Conservation (phyloP, 2,329 filamentous ascomycete genomes). For the Aspergillus alliaceus region DNA sequence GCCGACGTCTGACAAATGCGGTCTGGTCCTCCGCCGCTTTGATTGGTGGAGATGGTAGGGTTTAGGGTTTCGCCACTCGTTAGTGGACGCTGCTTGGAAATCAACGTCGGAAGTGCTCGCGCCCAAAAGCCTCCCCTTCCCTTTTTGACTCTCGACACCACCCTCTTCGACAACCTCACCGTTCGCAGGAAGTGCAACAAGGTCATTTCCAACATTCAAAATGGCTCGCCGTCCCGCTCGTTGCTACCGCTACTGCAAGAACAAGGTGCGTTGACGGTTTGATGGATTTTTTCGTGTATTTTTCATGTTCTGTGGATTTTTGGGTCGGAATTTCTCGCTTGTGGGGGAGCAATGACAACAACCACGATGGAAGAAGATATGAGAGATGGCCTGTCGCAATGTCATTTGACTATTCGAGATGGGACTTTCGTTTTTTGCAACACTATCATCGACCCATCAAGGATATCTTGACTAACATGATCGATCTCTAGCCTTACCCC, state of each 20-base stretch:
- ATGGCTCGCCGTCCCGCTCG: constrained; percentile 99
- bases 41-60: constrained; percentile 37
- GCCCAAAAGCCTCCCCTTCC: constrained; percentile 25
- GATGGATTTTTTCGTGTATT: constrained; percentile 17
- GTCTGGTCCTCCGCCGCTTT: constrained; percentile 11
- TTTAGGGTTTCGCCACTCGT: constrained; percentile 45
- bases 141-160: constrained; percentile 36
- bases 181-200: constrained; percentile 50
- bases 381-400: neutral
- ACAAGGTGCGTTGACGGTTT: constrained; percentile 72
- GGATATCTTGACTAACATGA: constrained; percentile 21
- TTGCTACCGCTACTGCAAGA: constrained; percentile 99
- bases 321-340: constrained; percentile 26
- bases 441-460: constrained; percentile 1
- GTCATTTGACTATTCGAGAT: too few relatives aligned
- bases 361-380: neutral
- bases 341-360: constrained; percentile 24
- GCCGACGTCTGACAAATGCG: constrained; percentile 23
- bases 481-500: constrained; percentile 75
- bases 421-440: too few relatives aligned
- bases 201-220: constrained; percentile 64
- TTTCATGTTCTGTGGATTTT: constrained; percentile 27
- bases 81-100: constrained; percentile 45
- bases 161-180: constrained; percentile 35
- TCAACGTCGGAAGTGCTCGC: constrained; percentile 36